Evolutionary conservation across 2,329 filamentous ascomycete genomes (phyloP).

Genomic region (Xylariaceae sp.): DNA sequence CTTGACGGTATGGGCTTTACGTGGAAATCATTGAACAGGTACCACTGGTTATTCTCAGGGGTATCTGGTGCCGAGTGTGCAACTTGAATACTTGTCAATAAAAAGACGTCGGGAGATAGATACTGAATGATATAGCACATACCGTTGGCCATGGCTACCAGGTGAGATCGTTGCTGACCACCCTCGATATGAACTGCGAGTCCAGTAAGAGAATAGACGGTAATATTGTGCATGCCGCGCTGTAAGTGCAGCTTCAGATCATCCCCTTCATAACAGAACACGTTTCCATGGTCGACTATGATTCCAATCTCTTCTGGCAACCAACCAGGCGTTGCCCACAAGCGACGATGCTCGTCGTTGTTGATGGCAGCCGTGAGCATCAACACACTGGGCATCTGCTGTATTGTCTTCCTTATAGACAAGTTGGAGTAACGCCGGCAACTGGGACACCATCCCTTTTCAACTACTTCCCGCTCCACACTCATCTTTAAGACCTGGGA

Average conservation of each 20-base stretch:
- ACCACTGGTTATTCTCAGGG: conserved; percentile 71
- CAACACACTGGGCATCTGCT: conserved; percentile 77
- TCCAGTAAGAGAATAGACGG: conserved; percentile 87
- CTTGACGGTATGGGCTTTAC: conserved; percentile 75
- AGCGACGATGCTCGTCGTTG: conserved; percentile 66
- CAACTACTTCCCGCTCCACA: conserved; percentile 83
- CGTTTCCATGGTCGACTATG: conserved; percentile 83
- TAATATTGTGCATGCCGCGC: conserved; percentile 73
- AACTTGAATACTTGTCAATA: conserved; percentile 41
- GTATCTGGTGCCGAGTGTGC: conserved; percentile 60
- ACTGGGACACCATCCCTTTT: conserved; percentile 86
- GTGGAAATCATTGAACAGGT: conserved; percentile 95
- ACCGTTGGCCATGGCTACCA: conserved; percentile 89
- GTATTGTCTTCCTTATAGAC: conserved; percentile 77
- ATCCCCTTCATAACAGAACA: conserved; percentile 92
- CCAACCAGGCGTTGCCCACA: conserved; percentile 90
- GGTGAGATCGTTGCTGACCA: conserved; percentile 79
- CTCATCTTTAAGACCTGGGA: conserved; percentile 90
- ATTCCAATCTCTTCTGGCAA: conserved; percentile 91
- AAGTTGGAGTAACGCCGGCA: conserved; percentile 90
- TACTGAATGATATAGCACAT: conserved; percentile 24
- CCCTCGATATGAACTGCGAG: conserved; percentile 87
- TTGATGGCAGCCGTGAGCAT: conserved; percentile 80
- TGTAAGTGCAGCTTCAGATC: conserved; percentile 79
- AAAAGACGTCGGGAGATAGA: conserved; percentile 12